These are phyloP conservation scores for Mycena sanguinolenta DNA, from an alignment of 768 basidiomycete species.

Conservation along the genomic window DNA sequence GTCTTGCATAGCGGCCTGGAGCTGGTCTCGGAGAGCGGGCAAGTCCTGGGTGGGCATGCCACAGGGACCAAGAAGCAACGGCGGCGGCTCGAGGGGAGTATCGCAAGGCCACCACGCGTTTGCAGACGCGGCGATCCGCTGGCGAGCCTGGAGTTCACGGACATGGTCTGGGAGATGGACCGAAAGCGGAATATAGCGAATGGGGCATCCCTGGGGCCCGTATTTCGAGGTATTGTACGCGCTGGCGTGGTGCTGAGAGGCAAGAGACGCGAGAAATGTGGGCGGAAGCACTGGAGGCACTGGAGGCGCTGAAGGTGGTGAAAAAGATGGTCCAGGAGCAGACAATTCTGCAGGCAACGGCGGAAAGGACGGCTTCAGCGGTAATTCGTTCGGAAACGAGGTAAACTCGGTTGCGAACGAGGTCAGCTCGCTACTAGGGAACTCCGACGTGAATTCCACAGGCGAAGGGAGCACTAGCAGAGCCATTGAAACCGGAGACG, in stretches of 20 bases:
- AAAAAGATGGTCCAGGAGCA: neutral
- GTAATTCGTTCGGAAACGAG: neutral
- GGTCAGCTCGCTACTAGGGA: neutral
- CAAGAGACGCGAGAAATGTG: constrained; percentile 60
- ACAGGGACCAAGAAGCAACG: constrained; percentile 47
- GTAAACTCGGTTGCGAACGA: neutral
- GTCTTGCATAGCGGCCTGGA: constrained; percentile 68
- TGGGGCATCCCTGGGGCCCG: constrained; percentile 70
- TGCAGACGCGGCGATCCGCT: constrained; percentile 53
- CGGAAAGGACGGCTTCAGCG: neutral
- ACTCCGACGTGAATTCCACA: constrained; percentile 10
- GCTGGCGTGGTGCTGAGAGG: constrained; percentile 82
- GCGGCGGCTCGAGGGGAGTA: constrained; percentile 25
- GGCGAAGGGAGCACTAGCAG: constrained; percentile 21
- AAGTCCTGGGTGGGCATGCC: constrained; percentile 37
- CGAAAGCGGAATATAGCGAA: constrained; percentile 73
- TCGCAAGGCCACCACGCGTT: constrained; percentile 66
- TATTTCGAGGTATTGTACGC: constrained; percentile 80
- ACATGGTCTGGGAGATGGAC: constrained; percentile 72
- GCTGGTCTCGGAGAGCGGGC: constrained; percentile 51
- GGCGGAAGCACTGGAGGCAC: neutral
- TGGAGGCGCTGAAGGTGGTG: neutral
- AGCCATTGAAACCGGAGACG: constrained; percentile 12
- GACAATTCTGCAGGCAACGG: neutral
- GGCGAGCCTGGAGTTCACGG: constrained; percentile 64